phyloP scores from a whole-genome alignment of 495 filamentous ascomycete species.

The Paragyromitra xinjiangensis region DNA sequence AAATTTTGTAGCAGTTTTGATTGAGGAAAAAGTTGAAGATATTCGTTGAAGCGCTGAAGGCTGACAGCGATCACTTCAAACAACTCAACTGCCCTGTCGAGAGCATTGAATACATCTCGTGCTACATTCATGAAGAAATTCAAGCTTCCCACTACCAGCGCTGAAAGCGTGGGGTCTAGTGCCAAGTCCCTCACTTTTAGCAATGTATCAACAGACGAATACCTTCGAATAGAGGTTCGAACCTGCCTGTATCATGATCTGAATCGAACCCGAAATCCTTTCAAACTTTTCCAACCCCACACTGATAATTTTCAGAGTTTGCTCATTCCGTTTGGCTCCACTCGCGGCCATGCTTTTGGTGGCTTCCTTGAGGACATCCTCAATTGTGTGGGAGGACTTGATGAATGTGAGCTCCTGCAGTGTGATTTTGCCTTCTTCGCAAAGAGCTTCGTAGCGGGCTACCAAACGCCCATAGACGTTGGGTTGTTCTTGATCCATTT shows the following conservation, averaged over 20 bases:
- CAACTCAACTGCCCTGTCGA: conserved; percentile 10
- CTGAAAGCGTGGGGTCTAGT: conserved; percentile 14
- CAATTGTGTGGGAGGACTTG: conserved; percentile 5
- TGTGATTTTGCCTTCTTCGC: conserved; percentile 14
- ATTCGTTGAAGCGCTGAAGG: conserved; percentile 8
- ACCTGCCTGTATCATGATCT: conserved; percentile 18
- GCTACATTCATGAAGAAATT: conserved; percentile 4
- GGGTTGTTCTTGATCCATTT: conserved; percentile 1
- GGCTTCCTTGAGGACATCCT: conserved; percentile 2
- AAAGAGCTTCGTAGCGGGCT: conserved; percentile 1
- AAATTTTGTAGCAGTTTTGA: background rate
- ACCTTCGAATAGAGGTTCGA: background rate
- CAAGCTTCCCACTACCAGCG: conserved; percentile 10
- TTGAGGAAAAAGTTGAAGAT: conserved; percentile 4
- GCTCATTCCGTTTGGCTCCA: background rate
- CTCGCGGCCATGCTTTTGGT: conserved; percentile 18
- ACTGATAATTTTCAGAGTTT: background rate
- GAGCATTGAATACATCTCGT: conserved; percentile 3
- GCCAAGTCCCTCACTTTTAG: background rate
- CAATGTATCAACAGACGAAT: background rate
- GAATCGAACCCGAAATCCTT: background rate
- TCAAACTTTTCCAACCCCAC: background rate
- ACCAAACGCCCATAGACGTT: background rate
- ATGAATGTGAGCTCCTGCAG: conserved; percentile 2
- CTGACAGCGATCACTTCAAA: conserved; percentile 9